Percentiles rank a stretch among this genome's conserved stretches.
Conservation (phyloP, 2,329 filamentous ascomycete species). For the Dryadomyces sulphureus region DNA sequence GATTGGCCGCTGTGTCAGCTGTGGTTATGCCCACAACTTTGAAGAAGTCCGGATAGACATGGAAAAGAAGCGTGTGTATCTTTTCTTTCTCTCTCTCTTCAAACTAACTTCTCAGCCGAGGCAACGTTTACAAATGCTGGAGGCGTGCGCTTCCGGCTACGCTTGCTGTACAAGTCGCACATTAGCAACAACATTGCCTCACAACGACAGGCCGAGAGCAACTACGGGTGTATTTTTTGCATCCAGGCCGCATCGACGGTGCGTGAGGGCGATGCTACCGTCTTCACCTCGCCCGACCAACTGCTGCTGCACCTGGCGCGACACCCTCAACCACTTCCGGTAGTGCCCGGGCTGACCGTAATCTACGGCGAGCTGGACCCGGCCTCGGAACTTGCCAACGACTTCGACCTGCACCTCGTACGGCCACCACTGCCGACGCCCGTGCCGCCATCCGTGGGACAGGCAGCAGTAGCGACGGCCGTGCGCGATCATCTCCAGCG, state of each 20-base stretch:
- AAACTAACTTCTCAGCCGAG: constrained; percentile 13
- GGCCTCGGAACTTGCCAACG: constrained; percentile 7
- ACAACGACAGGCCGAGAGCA: constrained; percentile 15
- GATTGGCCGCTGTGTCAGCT: constrained; percentile 15
- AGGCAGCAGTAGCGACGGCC: constrained; percentile 20
- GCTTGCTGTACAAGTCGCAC: constrained; percentile 28
- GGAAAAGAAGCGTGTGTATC: constrained; percentile 15
- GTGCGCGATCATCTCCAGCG: constrained; percentile 20
- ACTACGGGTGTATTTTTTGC: constrained; percentile 26
- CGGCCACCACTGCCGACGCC: constrained; percentile 16
- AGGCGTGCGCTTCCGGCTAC: constrained; percentile 22
- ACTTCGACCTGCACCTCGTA: constrained; percentile 24
- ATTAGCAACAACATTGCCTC: constrained; percentile 15
- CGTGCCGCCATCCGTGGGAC: constrained; percentile 15
- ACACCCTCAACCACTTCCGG: constrained; percentile 24
- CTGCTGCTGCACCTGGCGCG: constrained; percentile 24
- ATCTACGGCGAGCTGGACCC: constrained; percentile 18
- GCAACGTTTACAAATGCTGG: constrained; percentile 19
- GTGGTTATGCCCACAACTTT: constrained; percentile 16
- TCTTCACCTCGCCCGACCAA: constrained; percentile 21
- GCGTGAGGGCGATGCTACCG: constrained; percentile 26
- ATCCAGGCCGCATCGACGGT: constrained; percentile 18
- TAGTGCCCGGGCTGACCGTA: constrained; percentile 21
- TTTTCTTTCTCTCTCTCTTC: neutral
- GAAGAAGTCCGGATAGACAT: constrained; percentile 19